phyloP scores from a whole-genome alignment of 345 rosid species.

The Salix brachista region DNA sequence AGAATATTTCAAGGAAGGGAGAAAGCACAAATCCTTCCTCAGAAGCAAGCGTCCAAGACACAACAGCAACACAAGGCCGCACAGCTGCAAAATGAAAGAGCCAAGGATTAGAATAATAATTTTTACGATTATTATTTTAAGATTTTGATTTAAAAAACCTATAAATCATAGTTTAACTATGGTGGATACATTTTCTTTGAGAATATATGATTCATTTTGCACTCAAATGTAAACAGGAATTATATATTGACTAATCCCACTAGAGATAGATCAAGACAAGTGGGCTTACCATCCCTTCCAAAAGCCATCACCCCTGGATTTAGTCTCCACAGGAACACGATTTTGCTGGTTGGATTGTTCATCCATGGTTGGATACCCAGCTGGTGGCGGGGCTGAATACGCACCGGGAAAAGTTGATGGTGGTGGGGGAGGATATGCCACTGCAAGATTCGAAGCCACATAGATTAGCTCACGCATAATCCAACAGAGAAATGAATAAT shows the following conservation, averaged over 20 bases:
- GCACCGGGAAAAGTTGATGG: not conserved
- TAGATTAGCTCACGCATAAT: not conserved
- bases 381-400: slow-evolving; percentile 39
- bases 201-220: too few species aligned
- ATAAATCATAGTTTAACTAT: too few species aligned
- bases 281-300: slow-evolving; percentile 64
- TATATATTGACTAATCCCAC: too few species aligned
- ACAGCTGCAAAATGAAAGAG: slow-evolving; percentile 38
- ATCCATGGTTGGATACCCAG: slow-evolving; percentile 55
- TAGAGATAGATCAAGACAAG: not conserved
- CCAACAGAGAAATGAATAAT: not conserved
- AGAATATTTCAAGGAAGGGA: not conserved
- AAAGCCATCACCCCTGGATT: slow-evolving; percentile 66
- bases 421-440: slow-evolving; percentile 4
- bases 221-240: too few species aligned
- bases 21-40: slow-evolving; percentile 1
- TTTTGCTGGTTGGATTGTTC: slow-evolving; percentile 12
- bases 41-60: slow-evolving; percentile 58
- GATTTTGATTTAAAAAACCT: too few species aligned
- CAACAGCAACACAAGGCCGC: slow-evolving; percentile 78
- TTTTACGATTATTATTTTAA: too few species aligned
- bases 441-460: not conserved
- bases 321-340: slow-evolving; percentile 39
- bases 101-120: not conserved
- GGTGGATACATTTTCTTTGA: too few species aligned